Percentiles rank a stretch among this genome's conserved stretches.
These are phyloP conservation scores for Myriangium duriaei DNA, from an alignment of 2,329 filamentous ascomycete species.

Conservation along the genomic window DNA sequence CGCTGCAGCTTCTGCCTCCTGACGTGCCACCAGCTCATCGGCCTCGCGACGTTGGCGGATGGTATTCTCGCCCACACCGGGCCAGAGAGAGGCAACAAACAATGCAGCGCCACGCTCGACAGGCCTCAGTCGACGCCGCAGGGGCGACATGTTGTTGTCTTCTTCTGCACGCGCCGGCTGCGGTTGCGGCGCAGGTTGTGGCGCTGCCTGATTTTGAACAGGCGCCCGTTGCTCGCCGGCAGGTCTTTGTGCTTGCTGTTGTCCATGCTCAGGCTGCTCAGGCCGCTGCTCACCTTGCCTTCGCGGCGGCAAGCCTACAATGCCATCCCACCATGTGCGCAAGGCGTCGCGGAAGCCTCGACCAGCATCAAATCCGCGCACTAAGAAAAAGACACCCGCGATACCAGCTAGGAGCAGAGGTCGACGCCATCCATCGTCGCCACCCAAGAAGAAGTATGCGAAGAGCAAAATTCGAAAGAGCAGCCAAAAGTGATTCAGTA, in stretches of 20 bases:
- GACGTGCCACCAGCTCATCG: slow-evolving; percentile 14
- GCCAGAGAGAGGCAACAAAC: slow-evolving; percentile 50
- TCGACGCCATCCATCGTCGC: slow-evolving; percentile 31
- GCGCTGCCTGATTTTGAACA: slow-evolving; percentile 21
- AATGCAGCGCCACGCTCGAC: slow-evolving; percentile 46
- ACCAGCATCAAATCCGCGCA: slow-evolving; percentile 19
- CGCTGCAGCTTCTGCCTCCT: slow-evolving; percentile 10
- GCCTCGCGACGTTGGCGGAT: slow-evolving; percentile 40
- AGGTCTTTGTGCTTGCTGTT: slow-evolving; percentile 2
- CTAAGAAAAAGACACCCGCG: slow-evolving; percentile 29
- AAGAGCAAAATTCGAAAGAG: slow-evolving; percentile 46
- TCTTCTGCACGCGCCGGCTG: slow-evolving; percentile 19
- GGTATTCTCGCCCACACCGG: slow-evolving; percentile 49
- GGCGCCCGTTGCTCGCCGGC: slow-evolving; percentile 16
- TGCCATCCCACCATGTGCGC: slow-evolving; percentile 32
- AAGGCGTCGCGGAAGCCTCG: slow-evolving; percentile 19
- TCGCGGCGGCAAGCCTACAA: slow-evolving; percentile 20
- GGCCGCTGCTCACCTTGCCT: neutral
- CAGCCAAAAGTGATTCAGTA: slow-evolving; percentile 40
- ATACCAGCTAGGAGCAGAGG: slow-evolving; percentile 29
- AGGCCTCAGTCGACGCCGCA: slow-evolving; percentile 24
- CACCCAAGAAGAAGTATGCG: slow-evolving; percentile 43
- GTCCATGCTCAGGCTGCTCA: slow-evolving; percentile 1
- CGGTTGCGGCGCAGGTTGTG: slow-evolving; percentile 13
- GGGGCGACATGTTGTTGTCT: neutral